Evolutionary conservation across 78 protist species (phyloP), one percentile per base, ranked within the genome.

Genomic region (Polysphondylium violaceum): DNA sequence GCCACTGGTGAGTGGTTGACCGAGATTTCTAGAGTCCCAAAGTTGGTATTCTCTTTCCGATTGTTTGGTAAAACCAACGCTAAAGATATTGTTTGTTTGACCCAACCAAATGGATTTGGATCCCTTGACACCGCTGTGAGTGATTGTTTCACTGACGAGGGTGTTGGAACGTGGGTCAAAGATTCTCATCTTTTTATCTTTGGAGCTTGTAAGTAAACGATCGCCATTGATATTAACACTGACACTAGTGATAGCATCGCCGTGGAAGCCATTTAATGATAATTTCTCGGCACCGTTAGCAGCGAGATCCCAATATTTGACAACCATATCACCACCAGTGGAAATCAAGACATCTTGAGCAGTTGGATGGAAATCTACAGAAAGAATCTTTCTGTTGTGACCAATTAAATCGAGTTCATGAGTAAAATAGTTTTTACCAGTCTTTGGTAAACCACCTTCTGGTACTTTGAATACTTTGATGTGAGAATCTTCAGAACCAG

Each of bases 31-130:
- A 11, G 93, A 40, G 85, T 96, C 93, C 94, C 96, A 95, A 25
- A 98, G 27, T 68, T 36, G 89, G 29, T 88, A 94, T 92, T 97
- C 98, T 36, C 99, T 85, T 53, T 96, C 98, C 14, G 69, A 31
- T 56, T 56, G 71, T 77, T 92, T 94, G 27, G 58, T 64, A 53
- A 94, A 95, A 21, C 98, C 98, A 25, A 88, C 76, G 2, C 95
- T 85, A 64, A 93, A 47, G 19, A 97, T 89, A 43, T 27, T 76
- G 21, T 67, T 31, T 12, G 73, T 59, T 36, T 86, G 33, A 25
- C 95, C 95, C 21, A 76, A 68, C 96, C 96, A 97, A 16, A 78
- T n/a, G 25, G 93, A 21, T 25, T 95, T 74, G 23, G 76, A 69
- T 27, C 96, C 94, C 81, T 96, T 97, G 16, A 72, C 23, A 38